Conservation (phyloP, 495 filamentous ascomycete genomes). For the Xylaria telfairii region DNA sequence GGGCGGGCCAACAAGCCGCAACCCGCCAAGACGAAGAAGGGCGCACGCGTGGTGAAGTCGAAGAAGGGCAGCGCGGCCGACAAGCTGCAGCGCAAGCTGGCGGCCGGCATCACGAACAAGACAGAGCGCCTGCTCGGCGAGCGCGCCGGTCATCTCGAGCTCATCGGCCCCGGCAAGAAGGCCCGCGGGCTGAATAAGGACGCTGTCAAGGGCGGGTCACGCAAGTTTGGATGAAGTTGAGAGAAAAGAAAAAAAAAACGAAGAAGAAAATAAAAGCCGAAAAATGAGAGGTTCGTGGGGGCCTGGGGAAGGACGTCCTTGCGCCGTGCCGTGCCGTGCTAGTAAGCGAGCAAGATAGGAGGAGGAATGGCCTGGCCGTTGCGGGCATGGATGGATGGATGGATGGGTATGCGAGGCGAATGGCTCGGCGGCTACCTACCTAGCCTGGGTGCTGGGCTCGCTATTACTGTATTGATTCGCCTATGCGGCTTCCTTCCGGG, state of each 20-base stretch:
- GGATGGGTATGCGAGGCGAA: too few species aligned
- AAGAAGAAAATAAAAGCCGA: too few species aligned
- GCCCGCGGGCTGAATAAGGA: conserved; percentile 37
- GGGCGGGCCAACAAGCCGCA: conserved; percentile 44
- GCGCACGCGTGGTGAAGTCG: conserved; percentile 43
- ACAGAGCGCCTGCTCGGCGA: conserved; percentile 56
- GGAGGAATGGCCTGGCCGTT: too few species aligned
- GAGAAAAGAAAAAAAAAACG: background rate
- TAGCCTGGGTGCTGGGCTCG: too few species aligned
- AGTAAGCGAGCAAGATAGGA: too few species aligned
- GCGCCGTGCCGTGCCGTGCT: too few species aligned
- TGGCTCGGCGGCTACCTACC: too few species aligned
- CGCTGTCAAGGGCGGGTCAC: conserved; percentile 47
- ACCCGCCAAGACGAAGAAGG: conserved; percentile 41
- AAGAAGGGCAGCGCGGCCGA: conserved; percentile 49
- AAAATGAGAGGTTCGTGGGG: too few species aligned
- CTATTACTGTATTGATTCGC: too few species aligned
- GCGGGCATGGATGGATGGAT: too few species aligned
- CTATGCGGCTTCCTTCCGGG: too few species aligned
- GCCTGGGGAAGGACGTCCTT: too few species aligned
- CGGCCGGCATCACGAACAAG: conserved; percentile 48
- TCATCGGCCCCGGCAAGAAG: conserved; percentile 53
- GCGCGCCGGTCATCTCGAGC: conserved; percentile 54
- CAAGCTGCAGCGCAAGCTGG: conserved; percentile 49
- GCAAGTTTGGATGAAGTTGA: conserved; percentile 56